Conservation (phyloP, 495 filamentous ascomycete species). For the Copromyces sp. region DNA sequence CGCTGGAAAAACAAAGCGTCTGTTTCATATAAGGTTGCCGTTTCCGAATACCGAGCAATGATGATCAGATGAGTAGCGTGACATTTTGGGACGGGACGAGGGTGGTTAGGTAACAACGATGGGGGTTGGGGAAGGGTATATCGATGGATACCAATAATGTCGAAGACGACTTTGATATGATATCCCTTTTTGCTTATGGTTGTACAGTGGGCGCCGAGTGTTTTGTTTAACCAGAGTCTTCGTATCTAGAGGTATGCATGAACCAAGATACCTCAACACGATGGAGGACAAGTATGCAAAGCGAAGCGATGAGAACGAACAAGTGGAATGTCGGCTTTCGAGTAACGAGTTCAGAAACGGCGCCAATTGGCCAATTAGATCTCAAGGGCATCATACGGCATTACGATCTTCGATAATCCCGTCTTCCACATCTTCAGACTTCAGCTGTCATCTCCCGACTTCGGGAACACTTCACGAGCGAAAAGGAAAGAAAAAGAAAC, state of each 20-base stretch:
- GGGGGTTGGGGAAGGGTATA: background rate
- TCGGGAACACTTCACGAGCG: background rate
- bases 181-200: background rate
- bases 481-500: background rate
- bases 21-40: background rate
- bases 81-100: background rate
- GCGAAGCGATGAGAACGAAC: background rate
- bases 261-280: background rate
- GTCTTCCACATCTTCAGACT: background rate
- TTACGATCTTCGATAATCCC: background rate
- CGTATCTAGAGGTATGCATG: background rate
- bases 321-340: background rate
- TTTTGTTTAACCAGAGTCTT: background rate
- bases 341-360: background rate
- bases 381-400: background rate
- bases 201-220: background rate
- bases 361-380: background rate
- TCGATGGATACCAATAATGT: background rate
- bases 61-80: background rate
- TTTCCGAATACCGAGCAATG: background rate
- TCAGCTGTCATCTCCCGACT: background rate
- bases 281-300: background rate
- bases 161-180: background rate
- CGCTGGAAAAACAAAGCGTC: background rate
- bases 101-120: background rate